These are phyloP conservation scores for Blastomyces percursus DNA, from an alignment of 2,329 filamentous ascomycete species.

Conservation along the genomic window DNA sequence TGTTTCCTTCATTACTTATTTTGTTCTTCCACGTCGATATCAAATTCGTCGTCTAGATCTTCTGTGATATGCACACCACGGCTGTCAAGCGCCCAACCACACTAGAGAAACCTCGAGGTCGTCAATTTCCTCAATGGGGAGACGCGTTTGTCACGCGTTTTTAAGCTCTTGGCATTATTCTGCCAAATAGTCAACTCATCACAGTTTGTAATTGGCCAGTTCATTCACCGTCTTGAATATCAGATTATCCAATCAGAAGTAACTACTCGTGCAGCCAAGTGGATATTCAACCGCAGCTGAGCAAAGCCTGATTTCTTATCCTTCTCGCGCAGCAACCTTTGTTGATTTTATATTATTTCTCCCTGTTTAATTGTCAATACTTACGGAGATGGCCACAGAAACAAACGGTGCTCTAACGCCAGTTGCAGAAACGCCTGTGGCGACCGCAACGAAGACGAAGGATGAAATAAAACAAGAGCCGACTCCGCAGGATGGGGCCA, in stretches of 20 bases:
- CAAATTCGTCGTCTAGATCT: neutral
- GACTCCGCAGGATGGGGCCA: neutral
- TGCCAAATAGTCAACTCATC: neutral
- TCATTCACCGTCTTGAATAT: neutral
- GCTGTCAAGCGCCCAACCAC: neutral
- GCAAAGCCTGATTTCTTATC: neutral
- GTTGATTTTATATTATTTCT: neutral
- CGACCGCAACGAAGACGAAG: neutral
- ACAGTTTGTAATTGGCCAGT: neutral
- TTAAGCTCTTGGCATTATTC: slow-evolving; percentile 1
- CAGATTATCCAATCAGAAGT: neutral
- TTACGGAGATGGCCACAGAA: neutral
- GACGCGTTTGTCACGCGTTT: slow-evolving; percentile 3
- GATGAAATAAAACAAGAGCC: neutral
- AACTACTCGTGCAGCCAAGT: neutral
- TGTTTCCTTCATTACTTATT: slow-evolving; percentile 8
- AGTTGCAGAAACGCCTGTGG: slow-evolving; percentile 8
- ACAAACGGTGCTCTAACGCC: slow-evolving; percentile 7
- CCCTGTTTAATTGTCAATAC: neutral
- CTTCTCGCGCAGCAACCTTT: neutral
- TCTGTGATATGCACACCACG: neutral
- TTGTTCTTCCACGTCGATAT: neutral
- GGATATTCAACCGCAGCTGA: neutral
- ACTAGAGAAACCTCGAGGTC: neutral
- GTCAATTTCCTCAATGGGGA: neutral